phyloP scores from a whole-genome alignment of 2,329 filamentous ascomycete genomes.

The Arthrinium puccinioides region DNA sequence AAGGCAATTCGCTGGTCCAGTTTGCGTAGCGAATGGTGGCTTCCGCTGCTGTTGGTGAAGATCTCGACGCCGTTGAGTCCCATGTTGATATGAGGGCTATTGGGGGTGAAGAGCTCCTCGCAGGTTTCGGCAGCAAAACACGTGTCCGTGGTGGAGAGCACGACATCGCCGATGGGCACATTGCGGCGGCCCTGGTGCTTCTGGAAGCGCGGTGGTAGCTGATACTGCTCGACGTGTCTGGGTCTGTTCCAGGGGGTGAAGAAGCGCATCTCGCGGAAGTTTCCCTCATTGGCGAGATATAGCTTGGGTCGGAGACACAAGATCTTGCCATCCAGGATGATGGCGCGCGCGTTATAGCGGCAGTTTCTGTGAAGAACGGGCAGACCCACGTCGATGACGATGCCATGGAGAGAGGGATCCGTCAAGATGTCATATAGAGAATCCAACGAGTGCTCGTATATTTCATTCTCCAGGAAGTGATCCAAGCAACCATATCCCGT shows the following conservation, averaged over 20 bases:
- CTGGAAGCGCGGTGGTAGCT: conserved; percentile 52
- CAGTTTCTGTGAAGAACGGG: conserved; percentile 56
- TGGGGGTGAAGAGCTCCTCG: conserved; percentile 59
- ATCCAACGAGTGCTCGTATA: conserved; percentile 55
- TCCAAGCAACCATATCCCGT: conserved; percentile 62
- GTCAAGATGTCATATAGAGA: conserved; percentile 53
- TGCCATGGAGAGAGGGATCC: conserved; percentile 54
- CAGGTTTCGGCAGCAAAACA: conserved; percentile 50
- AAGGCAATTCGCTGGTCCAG: conserved; percentile 55
- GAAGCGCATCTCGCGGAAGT: conserved; percentile 53
- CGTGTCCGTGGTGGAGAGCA: conserved; percentile 38
- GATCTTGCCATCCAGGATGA: conserved; percentile 59
- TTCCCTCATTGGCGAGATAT: conserved; percentile 64
- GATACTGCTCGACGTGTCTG: conserved; percentile 55
- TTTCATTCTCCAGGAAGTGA: conserved; percentile 55
- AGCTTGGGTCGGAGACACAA: conserved; percentile 67
- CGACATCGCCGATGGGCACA: conserved; percentile 62
- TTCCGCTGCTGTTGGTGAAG: conserved; percentile 62
- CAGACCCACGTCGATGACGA: conserved; percentile 58
- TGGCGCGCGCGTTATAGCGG: conserved; percentile 60
- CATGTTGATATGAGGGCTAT: conserved; percentile 22
- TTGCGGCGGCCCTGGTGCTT: conserved; percentile 36
- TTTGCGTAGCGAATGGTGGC: conserved; percentile 56
- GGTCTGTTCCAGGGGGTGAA: conserved; percentile 58
- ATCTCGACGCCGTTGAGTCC: conserved; percentile 63